Percentiles rank a stretch among this genome's conserved stretches.
These are phyloP conservation scores for Didymella keratinophila DNA, from an alignment of 2,329 filamentous ascomycete species.

Conservation along the genomic window DNA sequence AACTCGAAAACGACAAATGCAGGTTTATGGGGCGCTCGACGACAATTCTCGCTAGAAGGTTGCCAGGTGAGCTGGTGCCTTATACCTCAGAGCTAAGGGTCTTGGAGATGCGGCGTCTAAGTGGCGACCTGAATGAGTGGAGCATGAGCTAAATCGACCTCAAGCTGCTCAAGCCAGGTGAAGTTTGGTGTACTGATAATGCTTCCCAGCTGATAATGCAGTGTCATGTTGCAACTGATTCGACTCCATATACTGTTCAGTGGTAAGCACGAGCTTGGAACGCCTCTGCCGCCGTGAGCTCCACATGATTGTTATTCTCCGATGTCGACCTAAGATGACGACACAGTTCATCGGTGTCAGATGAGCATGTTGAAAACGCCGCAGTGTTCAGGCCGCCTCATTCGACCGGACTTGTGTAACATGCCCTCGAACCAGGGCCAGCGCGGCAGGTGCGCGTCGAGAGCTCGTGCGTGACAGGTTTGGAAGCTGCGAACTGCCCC, in stretches of 20 bases:
- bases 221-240: no score
- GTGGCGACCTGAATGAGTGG: conserved; percentile 4
- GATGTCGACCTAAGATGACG: background rate
- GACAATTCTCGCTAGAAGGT: no score
- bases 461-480: conserved; percentile 6
- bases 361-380: background rate
- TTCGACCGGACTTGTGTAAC: background rate
- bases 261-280: background rate
- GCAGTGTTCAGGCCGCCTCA: background rate
- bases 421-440: background rate
- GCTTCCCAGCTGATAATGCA: background rate
- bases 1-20: background rate
- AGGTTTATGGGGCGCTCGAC: no score
- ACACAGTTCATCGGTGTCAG: background rate
- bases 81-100: conserved; percentile 1
- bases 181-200: background rate
- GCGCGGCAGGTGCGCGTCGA: conserved; percentile 17
- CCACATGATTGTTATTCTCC: background rate
- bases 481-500: conserved; percentile 5
- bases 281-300: background rate
- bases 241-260: background rate
- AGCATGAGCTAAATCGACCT: background rate
- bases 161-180: background rate
- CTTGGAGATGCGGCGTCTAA: background rate
- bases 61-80: conserved; percentile 14